Evolutionary conservation across 2,329 filamentous ascomycete species (phyloP).

Genomic region (Grosmannia penicillata): DNA sequence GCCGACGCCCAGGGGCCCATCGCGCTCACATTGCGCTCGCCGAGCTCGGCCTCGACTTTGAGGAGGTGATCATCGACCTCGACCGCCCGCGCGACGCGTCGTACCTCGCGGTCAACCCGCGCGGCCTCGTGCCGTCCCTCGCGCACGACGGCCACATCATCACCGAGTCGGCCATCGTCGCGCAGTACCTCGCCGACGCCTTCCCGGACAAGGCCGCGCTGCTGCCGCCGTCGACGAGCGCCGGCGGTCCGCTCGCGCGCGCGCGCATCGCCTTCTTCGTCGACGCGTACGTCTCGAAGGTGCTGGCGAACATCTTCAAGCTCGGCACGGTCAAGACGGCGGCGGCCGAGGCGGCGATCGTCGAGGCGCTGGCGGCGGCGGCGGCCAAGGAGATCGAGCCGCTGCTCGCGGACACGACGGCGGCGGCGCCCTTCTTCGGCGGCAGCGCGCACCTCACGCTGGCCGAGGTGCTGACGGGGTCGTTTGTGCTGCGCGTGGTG

Average conservation of each 20-base stretch:
- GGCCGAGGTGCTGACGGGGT: slow-evolving; percentile 57
- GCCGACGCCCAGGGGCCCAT: slow-evolving; percentile 40
- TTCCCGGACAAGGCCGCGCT: slow-evolving; percentile 41
- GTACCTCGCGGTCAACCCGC: slow-evolving; percentile 66
- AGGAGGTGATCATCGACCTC: slow-evolving; percentile 62
- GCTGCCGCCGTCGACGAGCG: slow-evolving; percentile 36
- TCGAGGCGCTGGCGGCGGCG: slow-evolving; percentile 34
- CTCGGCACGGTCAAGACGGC: slow-evolving; percentile 28
- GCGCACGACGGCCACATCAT: slow-evolving; percentile 53
- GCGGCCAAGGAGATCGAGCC: slow-evolving; percentile 62
- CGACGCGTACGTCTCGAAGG: slow-evolving; percentile 15
- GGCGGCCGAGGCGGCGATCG: slow-evolving; percentile 33
- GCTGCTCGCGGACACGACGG: slow-evolving; percentile 31
- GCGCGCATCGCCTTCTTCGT: slow-evolving; percentile 57
- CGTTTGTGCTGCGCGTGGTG: slow-evolving; percentile 50
- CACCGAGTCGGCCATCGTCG: slow-evolving; percentile 59
- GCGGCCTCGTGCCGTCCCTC: slow-evolving; percentile 61
- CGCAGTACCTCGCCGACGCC: slow-evolving; percentile 54
- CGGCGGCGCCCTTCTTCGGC: slow-evolving; percentile 42
- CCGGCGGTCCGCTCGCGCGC: slow-evolving; percentile 42
- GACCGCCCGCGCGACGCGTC: slow-evolving; percentile 50
- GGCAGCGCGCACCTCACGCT: slow-evolving; percentile 51
- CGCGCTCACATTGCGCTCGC: slow-evolving; percentile 58
- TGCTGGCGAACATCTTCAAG: slow-evolving; percentile 31
- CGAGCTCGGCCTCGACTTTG: slow-evolving; percentile 50